phyloP scores from a whole-genome alignment of 208 protist genomes.

The Trypanosoma congolense region DNA sequence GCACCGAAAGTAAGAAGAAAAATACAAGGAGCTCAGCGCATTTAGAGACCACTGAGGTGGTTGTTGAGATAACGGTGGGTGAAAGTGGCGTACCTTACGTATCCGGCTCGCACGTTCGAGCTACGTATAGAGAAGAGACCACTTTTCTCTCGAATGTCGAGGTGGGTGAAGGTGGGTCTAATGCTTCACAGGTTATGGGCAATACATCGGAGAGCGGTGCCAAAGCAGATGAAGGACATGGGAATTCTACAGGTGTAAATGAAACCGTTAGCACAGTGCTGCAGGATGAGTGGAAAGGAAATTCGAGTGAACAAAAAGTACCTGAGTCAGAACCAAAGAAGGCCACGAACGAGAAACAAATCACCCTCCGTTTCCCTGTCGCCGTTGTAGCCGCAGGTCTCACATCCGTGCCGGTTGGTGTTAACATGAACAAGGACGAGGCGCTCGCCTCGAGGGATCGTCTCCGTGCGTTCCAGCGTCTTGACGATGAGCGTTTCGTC shows the following conservation, averaged over 20 bases:
- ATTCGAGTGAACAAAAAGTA: too few relatives aligned
- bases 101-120: slow-evolving; percentile 41
- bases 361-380: slow-evolving; percentile 16
- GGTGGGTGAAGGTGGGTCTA: too few relatives aligned
- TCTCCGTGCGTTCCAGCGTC: slow-evolving; percentile 35
- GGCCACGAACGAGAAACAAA: background rate
- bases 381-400: background rate
- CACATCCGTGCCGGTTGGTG: slow-evolving; percentile 1
- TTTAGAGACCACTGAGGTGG: slow-evolving; percentile 34
- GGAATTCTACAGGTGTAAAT: too few relatives aligned
- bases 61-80: slow-evolving; percentile 44
- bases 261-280: too few relatives aligned
- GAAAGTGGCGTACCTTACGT: slow-evolving; percentile 62
- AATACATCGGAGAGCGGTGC: too few relatives aligned
- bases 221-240: background rate
- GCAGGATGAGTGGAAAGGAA: too few relatives aligned
- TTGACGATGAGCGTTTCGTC: slow-evolving; percentile 41
- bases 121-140: slow-evolving; percentile 20
- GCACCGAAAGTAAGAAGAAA: background rate
- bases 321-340: too few relatives aligned
- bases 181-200: too few relatives aligned
- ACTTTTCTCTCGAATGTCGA: too few relatives aligned
- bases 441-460: slow-evolving; percentile 21
- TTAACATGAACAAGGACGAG: slow-evolving; percentile 39
- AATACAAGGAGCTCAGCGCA: background rate